Evolutionary conservation across 2,329 filamentous ascomycete genomes (phyloP).

Genomic region (Botryotinia narcissicola): DNA sequence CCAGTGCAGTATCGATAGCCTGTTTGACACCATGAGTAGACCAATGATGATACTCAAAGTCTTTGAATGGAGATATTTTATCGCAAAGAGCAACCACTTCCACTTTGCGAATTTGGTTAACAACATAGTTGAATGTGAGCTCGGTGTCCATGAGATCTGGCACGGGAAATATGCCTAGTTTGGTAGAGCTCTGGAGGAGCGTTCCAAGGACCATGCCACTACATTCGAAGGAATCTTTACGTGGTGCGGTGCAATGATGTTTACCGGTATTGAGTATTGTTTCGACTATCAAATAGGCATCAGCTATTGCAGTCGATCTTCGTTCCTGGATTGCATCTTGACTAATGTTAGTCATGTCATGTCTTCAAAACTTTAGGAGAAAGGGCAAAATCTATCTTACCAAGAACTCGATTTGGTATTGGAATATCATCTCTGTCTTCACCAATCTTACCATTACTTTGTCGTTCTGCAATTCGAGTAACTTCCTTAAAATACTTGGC

Average conservation of each 20-base stretch:
- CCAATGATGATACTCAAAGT: constrained; percentile 3
- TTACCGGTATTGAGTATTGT: neutral
- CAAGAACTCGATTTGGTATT: constrained; percentile 13
- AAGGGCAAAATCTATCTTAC: neutral
- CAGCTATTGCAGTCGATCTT: neutral
- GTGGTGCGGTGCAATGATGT: constrained; percentile 5
- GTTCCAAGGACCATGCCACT: constrained; percentile 13
- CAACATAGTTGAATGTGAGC: neutral
- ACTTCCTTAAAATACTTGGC: neutral
- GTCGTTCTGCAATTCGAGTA: constrained; percentile 13
- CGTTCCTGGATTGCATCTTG: constrained; percentile 17
- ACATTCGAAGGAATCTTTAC: neutral
- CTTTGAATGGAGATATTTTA: constrained; percentile 3
- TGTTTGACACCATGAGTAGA: constrained; percentile 15
- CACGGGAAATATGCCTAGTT: constrained; percentile 17
- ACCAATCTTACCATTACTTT: constrained; percentile 10
- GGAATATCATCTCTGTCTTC: constrained; percentile 13
- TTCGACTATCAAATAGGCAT: constrained; percentile 11
- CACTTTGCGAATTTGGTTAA: constrained; percentile 5
- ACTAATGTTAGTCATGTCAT: neutral
- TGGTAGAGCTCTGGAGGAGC: neutral
- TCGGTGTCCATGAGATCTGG: constrained; percentile 1
- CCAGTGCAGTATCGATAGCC: neutral
- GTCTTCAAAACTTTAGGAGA: neutral
- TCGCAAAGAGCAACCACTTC: constrained; percentile 12